Base-by-base conservation (phyloP, 2,329 filamentous ascomycete genomes). In the Phialophora expanda region DNA sequence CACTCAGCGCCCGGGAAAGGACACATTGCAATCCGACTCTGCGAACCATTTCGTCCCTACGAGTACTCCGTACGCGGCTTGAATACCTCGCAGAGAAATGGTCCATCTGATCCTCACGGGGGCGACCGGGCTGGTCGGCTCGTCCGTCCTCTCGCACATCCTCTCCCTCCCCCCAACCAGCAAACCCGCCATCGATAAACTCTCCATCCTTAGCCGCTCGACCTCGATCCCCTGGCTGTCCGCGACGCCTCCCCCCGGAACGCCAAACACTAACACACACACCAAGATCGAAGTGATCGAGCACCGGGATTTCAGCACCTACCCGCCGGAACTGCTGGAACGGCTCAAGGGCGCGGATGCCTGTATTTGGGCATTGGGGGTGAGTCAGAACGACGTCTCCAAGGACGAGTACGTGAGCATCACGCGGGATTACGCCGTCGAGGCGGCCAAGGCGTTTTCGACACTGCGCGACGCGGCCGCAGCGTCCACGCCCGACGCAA, bases 331-430 rank as follows among this genome's bases (percentile, higher is more conserved):
- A 0, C 70, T 92, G 1, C 80, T 92, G 9, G 76, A 78, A 2
- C 80, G 88, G 73, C 80, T 93, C 0, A 81, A 83, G 60, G 89
- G 86, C 24, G 90, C 90, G 0, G 79, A 84, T 7, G 90, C 87
- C 1, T 90, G 87, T 66, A 87, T 93, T 1, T 93, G 90, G 90
- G 90, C 90, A 0, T 80, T 89, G 74, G 90, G 90, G 0, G 86
- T 88, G 56, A 87, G 85, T 67, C 84, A 88, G 72, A 86, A 76
- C 11, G 78, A 83, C 48, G 88, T 91, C 7, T 74, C 74, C 64
- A 86, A 85, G 66, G 85, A 89, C 84, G 84, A 90, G 56, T 92
- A 92, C 73, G 78, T 86, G 53, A 83, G 84, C 58, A 90, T 93
- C 73, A 92, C 90, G 0, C 82, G 86, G 66, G 84, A 87, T 73